A percentile compares a stretch with the other conserved stretches of the same genome.
phyloP scores from a whole-genome alignment of 106 monocot species.

The Cymbidium sinense region DNA sequence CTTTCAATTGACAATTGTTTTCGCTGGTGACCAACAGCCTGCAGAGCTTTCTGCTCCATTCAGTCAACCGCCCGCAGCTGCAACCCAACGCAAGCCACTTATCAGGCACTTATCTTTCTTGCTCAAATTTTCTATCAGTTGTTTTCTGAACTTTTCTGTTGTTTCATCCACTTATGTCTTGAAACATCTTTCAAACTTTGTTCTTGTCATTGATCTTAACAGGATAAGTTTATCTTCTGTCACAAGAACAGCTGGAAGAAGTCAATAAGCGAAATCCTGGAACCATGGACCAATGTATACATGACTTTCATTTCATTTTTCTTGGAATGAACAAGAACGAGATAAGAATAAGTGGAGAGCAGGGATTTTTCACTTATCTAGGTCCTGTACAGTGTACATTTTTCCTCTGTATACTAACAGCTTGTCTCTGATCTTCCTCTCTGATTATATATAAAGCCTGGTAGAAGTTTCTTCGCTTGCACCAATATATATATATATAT shows the following conservation, averaged over 20 bases:
- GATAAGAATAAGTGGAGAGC: not conserved
- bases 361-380: not conserved
- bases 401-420: too few species aligned
- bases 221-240: slow-evolving; percentile 21
- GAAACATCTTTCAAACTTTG: not conserved
- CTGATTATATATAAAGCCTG: too few species aligned
- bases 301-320: not conserved
- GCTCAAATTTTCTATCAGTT: not conserved
- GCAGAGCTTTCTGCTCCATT: slow-evolving; percentile 42
- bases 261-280: not conserved
- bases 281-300: not conserved
- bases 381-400: not conserved
- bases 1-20: slow-evolving; percentile 10
- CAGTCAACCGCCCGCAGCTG: slow-evolving; percentile 15
- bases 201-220: slow-evolving; percentile 3
- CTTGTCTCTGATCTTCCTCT: too few species aligned
- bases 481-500: too few species aligned
- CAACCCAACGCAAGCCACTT: slow-evolving; percentile 44
- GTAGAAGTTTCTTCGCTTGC: too few species aligned
- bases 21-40: slow-evolving; percentile 24
- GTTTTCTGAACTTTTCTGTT: not conserved
- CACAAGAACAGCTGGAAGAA: slow-evolving; percentile 6
- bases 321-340: not conserved
- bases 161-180: not conserved
- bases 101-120: slow-evolving; percentile 41